Evolutionary conservation across 1,139 yeast species (phyloP).

Genomic region (Lizanozyma gosingica): DNA sequence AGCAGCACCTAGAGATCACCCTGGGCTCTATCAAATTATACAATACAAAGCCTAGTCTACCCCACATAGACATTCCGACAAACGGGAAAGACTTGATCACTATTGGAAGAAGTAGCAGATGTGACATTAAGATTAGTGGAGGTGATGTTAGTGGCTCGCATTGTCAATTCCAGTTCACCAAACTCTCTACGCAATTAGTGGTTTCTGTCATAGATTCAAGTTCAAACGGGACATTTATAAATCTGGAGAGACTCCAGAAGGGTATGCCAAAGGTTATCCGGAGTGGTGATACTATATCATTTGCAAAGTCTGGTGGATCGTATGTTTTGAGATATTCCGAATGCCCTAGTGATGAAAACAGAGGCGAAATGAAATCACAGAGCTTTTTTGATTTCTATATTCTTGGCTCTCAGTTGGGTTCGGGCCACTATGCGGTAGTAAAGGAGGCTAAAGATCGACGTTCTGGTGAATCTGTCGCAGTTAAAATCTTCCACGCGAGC

Average conservation of each 20-base stretch:
- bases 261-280: conserved; percentile 40
- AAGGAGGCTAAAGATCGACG: conserved; percentile 54
- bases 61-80: conserved; percentile 24
- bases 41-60: conserved; percentile 19
- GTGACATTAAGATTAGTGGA: conserved; percentile 48
- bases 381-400: conserved; percentile 51
- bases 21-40: conserved; percentile 15
- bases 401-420: conserved; percentile 54
- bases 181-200: conserved; percentile 26
- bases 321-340: conserved; percentile 45
- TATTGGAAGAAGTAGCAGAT: conserved; percentile 56
- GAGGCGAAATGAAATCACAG: conserved; percentile 1
- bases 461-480: conserved; percentile 58
- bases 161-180: conserved; percentile 40
- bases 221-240: conserved; percentile 60
- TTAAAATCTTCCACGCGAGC: conserved; percentile 69
- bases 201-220: conserved; percentile 50
- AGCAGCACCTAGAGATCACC: not conserved
- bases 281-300: conserved; percentile 56
- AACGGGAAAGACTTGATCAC: conserved; percentile 20
- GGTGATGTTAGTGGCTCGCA: conserved; percentile 63
- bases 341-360: conserved; percentile 7
- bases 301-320: conserved; percentile 51
- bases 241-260: conserved; percentile 45
- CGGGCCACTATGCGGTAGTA: conserved; percentile 75